Conservation (phyloP, 305 asterid genomes). For the Fraxinus angustifolia region DNA sequence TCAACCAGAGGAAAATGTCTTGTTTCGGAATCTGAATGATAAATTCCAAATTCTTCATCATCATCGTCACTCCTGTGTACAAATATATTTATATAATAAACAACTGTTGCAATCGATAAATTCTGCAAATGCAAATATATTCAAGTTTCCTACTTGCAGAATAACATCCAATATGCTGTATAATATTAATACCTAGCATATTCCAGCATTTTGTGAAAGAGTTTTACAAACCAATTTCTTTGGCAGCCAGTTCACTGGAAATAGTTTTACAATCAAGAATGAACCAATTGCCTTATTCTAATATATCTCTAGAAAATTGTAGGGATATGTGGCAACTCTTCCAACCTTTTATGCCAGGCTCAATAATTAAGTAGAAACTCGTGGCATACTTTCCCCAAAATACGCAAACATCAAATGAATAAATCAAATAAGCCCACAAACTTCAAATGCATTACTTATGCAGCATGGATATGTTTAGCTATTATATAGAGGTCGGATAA, state of each 20-base stretch:
- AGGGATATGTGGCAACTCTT: constrained; percentile 18
- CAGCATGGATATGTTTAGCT: neutral
- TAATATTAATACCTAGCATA: constrained; percentile 3
- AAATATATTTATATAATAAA: constrained; percentile 10
- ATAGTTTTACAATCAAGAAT: constrained; percentile 28
- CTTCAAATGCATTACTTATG: neutral
- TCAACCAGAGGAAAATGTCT: constrained; percentile 48
- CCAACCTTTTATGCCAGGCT: constrained; percentile 1
- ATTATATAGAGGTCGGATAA: neutral
- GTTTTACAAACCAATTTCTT: constrained; percentile 4
- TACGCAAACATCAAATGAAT: constrained; percentile 22
- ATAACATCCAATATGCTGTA: neutral
- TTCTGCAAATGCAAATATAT: constrained; percentile 9
- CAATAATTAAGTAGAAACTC: neutral
- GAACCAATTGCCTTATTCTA: neutral
- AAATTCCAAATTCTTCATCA: constrained; percentile 60
- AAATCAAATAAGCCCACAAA: neutral
- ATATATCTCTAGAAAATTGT: constrained; percentile 33
- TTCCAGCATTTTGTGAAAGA: constrained; percentile 15
- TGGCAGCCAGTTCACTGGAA: constrained; percentile 8
- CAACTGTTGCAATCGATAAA: constrained; percentile 8
- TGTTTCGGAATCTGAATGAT: constrained; percentile 41
- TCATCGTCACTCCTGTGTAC: constrained; percentile 72
- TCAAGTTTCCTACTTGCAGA: constrained; percentile 1
- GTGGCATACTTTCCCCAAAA: neutral